These are phyloP conservation scores for Moesziomyces sp. DNA, from an alignment of 1,284 basidiomycete genomes.

Conservation along the genomic window DNA sequence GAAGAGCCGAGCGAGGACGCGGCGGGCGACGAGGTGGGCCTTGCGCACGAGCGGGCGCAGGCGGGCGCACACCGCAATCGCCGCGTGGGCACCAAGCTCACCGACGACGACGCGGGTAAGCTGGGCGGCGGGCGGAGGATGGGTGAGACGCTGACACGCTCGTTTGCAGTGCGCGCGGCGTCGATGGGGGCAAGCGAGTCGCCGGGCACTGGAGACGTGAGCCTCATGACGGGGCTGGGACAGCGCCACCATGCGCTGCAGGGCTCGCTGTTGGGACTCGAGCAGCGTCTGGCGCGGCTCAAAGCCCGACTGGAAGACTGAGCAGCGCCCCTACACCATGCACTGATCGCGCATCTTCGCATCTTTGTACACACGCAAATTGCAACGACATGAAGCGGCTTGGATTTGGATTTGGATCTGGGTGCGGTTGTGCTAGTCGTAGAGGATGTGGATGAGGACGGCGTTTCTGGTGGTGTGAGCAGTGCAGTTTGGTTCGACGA, in stretches of 20 bases:
- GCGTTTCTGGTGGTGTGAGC: constrained; percentile 54
- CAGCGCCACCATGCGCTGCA: constrained; percentile 39
- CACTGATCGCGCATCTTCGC: no score
- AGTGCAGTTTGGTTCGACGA: constrained; percentile 70
- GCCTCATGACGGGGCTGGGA: constrained; percentile 45
- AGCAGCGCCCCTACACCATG: background rate
- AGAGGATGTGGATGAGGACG: constrained; percentile 55
- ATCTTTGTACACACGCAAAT: background rate
- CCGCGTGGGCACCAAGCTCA: background rate
- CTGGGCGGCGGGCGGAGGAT: constrained; percentile 8
- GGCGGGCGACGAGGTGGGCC: background rate
- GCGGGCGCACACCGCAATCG: no score
- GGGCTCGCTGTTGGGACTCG: constrained; percentile 39
- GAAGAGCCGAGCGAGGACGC: constrained; percentile 23
- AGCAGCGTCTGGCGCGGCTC: constrained; percentile 32
- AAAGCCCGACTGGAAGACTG: constrained; percentile 40
- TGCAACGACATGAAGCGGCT: no score
- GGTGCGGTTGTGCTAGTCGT: constrained; percentile 11
- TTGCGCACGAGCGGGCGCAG: no score
- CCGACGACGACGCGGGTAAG: constrained; percentile 10
- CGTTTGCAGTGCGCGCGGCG: constrained; percentile 16
- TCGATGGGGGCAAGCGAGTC: constrained; percentile 7
- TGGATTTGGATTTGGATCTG: no score
- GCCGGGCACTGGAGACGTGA: constrained; percentile 26
- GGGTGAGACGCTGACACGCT: constrained; percentile 24